These are phyloP conservation scores for Hibiscus mutabilis DNA, from an alignment of 345 rosid genomes.

Conservation along the genomic window DNA sequence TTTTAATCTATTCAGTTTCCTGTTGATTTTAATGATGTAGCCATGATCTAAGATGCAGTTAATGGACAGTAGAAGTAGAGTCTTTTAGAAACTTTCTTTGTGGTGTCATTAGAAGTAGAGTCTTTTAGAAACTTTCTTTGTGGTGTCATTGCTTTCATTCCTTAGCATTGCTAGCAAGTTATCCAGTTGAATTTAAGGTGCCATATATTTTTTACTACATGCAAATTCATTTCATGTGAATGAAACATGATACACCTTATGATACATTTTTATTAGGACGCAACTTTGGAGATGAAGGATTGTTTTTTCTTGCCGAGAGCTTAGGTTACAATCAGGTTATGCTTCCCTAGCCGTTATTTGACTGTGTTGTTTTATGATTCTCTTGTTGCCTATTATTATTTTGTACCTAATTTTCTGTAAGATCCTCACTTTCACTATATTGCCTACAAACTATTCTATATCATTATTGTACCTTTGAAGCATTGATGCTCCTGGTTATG, in stretches of 20 bases:
- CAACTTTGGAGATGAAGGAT: constrained; percentile 91
- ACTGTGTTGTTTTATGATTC: background rate
- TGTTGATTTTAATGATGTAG: background rate
- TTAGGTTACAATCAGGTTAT: constrained; percentile 89
- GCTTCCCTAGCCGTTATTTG: constrained; percentile 13
- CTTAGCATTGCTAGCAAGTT: no score
- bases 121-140: background rate
- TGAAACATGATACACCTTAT: constrained; percentile 14
- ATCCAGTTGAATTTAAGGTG: background rate
- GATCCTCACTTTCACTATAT: background rate
- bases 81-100: background rate
- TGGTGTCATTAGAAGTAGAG: background rate
- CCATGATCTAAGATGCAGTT: background rate
- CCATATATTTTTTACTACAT: background rate
- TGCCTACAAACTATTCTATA: background rate
- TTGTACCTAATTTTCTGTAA: background rate
- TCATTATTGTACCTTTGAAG: background rate
- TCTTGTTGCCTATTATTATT: background rate
- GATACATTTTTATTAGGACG: constrained; percentile 42
- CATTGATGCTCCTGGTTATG: background rate
- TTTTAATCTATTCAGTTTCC: background rate
- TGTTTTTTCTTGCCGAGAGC: constrained; percentile 79
- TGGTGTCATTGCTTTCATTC: background rate
- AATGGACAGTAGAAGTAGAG: background rate
- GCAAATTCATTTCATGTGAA: background rate